Conservation (phyloP, 2,329 filamentous ascomycete genomes). For the Aulographum hederae region DNA sequence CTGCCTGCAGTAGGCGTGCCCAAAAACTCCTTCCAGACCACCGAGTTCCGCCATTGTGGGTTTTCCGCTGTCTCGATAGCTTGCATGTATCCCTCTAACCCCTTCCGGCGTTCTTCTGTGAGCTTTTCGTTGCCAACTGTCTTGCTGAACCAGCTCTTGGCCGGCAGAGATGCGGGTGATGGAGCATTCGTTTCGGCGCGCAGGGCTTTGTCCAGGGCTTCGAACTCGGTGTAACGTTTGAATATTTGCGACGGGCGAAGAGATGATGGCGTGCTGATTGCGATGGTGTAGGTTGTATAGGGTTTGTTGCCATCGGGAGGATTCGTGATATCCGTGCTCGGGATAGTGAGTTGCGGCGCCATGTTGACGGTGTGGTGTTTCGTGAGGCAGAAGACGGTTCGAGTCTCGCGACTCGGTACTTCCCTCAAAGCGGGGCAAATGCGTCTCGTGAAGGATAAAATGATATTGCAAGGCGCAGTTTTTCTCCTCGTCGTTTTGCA, state of each 20-base stretch:
- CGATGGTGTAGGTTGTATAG: constrained; percentile 64
- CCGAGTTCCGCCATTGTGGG: constrained; percentile 55
- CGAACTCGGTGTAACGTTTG: constrained; percentile 73
- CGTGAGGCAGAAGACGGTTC: no score
- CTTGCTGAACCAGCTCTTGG: constrained; percentile 56
- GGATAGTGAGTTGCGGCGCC: constrained; percentile 25
- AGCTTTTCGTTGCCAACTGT: constrained; percentile 52
- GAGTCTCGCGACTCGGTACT: no score
- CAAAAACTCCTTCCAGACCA: constrained; percentile 55
- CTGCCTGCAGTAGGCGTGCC: constrained; percentile 18
- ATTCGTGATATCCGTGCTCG: constrained; percentile 30
- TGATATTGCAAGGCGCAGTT: no score
- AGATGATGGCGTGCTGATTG: constrained; percentile 55
- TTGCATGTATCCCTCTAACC: constrained; percentile 53
- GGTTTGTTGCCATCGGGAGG: constrained; percentile 39
- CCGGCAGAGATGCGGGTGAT: constrained; percentile 50
- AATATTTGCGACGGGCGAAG: constrained; percentile 57
- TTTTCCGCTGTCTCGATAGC: constrained; percentile 58
- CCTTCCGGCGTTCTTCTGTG: constrained; percentile 49
- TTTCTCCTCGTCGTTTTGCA: no score
- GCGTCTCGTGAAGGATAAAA: no score
- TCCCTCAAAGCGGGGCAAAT: no score
- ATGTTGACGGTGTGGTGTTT: constrained; percentile 12
- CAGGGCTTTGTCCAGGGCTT: constrained; percentile 44
- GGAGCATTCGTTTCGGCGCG: constrained; percentile 38